Conservation (phyloP, 2,329 filamentous ascomycete species). For the Simplicillium aogashimaense region DNA sequence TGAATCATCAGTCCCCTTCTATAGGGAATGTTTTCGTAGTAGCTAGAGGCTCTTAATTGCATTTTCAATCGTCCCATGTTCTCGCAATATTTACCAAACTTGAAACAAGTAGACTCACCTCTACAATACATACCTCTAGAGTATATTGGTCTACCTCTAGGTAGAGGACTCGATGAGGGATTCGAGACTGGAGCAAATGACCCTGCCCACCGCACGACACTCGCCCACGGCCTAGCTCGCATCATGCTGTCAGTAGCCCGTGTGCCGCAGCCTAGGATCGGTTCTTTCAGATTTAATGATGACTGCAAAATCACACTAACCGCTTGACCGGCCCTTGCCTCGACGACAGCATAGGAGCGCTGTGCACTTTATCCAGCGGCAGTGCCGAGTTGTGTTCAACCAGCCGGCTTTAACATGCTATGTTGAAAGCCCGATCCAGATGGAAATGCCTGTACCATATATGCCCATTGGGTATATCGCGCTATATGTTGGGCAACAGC, state of each 20-base stretch:
- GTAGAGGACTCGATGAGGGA: too few species aligned
- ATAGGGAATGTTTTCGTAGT: constrained; percentile 1
- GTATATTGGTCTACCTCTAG: too few species aligned
- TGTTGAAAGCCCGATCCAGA: too few species aligned
- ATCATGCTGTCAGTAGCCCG: constrained; percentile 15
- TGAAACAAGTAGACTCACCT: too few species aligned
- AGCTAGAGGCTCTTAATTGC: not conserved
- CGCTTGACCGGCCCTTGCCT: constrained; percentile 17
- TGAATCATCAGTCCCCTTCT: not conserved
- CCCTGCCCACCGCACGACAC: constrained; percentile 3
- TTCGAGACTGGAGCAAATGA: not conserved
- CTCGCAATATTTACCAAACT: too few species aligned
- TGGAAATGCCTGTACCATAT: constrained; percentile 5
- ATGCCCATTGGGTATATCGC: constrained; percentile 16
- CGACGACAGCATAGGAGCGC: constrained; percentile 13
- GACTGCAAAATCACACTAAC: constrained; percentile 15
- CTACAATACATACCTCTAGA: too few species aligned
- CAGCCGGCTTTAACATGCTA: not conserved
- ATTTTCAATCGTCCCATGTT: too few species aligned
- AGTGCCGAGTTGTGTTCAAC: constrained; percentile 4
- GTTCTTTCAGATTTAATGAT: constrained; percentile 13
- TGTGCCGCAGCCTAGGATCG: constrained; percentile 14
- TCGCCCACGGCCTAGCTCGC: constrained; percentile 16
- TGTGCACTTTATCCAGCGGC: not conserved
- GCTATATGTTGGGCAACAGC: constrained; percentile 14